Conservation (phyloP, 352 stramenopile species). For the Globisporangium perplexum region DNA sequence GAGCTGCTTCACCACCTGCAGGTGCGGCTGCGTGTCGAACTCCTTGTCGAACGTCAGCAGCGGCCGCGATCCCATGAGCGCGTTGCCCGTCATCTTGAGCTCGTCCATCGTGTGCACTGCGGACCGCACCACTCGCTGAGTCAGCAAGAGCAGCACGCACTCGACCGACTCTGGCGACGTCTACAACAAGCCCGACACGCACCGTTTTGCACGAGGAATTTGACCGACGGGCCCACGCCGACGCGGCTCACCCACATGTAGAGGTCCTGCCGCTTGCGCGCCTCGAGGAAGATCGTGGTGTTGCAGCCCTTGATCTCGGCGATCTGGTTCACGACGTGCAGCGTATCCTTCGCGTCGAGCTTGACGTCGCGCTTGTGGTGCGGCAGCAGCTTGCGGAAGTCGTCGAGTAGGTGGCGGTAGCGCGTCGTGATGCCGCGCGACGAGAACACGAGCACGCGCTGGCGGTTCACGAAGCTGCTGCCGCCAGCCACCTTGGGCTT, state of each 20-base stretch:
- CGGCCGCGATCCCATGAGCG: constrained; percentile 94
- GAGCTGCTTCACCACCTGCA: constrained; percentile 96
- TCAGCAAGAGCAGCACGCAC: too few relatives aligned
- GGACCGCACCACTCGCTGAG: too few relatives aligned
- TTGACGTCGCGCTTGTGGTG: constrained; percentile 99
- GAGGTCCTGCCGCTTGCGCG: constrained; percentile 96
- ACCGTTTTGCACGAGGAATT: constrained; percentile 98
- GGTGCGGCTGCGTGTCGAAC: constrained; percentile 89
- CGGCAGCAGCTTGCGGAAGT: constrained; percentile 96
- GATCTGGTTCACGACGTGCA: constrained; percentile 98
- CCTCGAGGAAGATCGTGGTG: constrained; percentile 95
- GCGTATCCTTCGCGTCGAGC: constrained; percentile 93
- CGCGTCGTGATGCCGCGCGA: constrained; percentile 91
- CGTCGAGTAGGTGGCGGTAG: constrained; percentile 98
- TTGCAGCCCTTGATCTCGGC: constrained; percentile 98
- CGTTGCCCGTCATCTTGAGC: constrained; percentile 99
- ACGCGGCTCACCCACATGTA: constrained; percentile 98
- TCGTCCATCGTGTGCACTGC: constrained; percentile 99
- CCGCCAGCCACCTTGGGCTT: constrained; percentile 35
- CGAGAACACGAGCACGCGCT: constrained; percentile 91
- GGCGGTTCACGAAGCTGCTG: constrained; percentile 87
- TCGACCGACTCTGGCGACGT: too few relatives aligned
- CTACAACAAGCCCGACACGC: constrained; percentile 9
- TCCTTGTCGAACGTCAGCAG: constrained; percentile 96
- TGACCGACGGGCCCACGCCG: constrained; percentile 93